Conservation (phyloP, 148 eudicot species). For the Vaccinium corymbosum region DNA sequence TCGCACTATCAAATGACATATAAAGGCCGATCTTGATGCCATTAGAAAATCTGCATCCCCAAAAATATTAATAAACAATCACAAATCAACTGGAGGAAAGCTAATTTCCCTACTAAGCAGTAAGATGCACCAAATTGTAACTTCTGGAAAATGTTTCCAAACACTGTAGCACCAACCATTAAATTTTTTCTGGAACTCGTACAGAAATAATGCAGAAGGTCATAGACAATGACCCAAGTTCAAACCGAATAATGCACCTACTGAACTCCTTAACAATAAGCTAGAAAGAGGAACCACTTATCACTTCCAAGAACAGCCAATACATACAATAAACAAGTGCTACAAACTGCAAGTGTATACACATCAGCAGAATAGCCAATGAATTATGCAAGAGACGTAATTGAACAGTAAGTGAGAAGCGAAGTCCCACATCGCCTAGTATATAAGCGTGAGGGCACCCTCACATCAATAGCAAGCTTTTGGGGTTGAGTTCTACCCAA, state of each 20-base stretch:
- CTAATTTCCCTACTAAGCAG: not conserved
- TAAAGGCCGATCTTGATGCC: not conserved
- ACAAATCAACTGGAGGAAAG: not conserved
- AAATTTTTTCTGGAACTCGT: not conserved
- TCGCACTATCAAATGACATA: not conserved
- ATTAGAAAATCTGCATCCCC: slow-evolving; percentile 6
- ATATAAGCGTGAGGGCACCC: too few relatives aligned
- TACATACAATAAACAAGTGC: not conserved
- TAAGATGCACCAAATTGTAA: not conserved
- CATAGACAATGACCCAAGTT: not conserved
- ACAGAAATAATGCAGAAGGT: slow-evolving; percentile 3
- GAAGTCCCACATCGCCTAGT: too few relatives aligned
- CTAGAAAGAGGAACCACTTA: not conserved
- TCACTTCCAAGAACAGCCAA: not conserved
- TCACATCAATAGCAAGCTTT: too few relatives aligned
- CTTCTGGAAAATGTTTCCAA: not conserved
- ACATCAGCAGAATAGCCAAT: not conserved
- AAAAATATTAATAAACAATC: not conserved
- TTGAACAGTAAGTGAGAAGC: not conserved
- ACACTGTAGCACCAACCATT: too few relatives aligned
- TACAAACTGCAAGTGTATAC: not conserved
- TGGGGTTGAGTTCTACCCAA: too few relatives aligned
- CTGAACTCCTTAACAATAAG: not conserved
- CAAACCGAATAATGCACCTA: not conserved
- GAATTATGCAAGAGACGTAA: not conserved